Conservation (phyloP, 306 rosid genomes). For the Purshia tridentata region DNA sequence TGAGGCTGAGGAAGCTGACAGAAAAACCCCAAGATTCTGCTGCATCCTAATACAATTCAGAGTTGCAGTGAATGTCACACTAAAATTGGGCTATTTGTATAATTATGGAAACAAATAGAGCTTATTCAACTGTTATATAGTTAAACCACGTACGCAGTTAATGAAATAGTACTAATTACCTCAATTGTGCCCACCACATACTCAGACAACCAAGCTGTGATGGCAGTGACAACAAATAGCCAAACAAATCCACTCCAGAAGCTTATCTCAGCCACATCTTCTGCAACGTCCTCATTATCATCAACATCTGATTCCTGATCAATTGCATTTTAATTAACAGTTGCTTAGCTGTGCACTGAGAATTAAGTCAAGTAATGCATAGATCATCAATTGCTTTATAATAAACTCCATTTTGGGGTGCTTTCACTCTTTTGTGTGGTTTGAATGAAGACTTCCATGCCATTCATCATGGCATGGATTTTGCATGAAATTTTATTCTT, state of each 20-base stretch:
- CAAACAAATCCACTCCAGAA: conserved; percentile 77
- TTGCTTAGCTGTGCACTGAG: background rate
- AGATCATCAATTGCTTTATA: background rate
- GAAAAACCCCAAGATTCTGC: conserved; percentile 83
- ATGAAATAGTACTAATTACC: conserved; percentile 60
- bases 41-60: conserved; percentile 52
- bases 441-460: background rate
- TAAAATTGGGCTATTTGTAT: no score
- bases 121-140: no score
- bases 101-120: no score
- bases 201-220: conserved; percentile 77
- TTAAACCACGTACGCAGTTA: no score
- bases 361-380: background rate
- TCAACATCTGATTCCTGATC: conserved; percentile 42
- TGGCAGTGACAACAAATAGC: conserved; percentile 64
- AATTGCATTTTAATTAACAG: background rate
- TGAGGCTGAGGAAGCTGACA: conserved; percentile 78
- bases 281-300: conserved; percentile 27
- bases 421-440: background rate
- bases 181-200: conserved; percentile 80
- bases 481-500: background rate
- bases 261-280: conserved; percentile 64
- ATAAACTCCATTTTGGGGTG: background rate
- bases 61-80: background rate
- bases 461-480: no score